Conservation (phyloP, 176 grass and related monocot genomes). For the Lolium perenne region DNA sequence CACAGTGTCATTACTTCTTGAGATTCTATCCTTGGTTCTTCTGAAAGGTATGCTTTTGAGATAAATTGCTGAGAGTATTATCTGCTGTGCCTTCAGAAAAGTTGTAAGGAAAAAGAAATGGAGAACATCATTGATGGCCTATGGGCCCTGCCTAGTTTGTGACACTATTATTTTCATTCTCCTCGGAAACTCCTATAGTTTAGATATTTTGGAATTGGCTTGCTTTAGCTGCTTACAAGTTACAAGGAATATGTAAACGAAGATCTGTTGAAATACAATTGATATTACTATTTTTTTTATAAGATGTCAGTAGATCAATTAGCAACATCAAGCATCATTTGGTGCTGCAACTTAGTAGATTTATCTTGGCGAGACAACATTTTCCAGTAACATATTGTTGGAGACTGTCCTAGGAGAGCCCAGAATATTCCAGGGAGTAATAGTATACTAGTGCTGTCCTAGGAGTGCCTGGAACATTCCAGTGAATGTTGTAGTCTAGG, state of each 20-base stretch:
- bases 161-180: not conserved
- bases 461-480: no score
- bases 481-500: no score
- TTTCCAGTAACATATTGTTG: conserved; percentile 3
- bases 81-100: conserved; percentile 9
- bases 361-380: not conserved
- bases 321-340: conserved; percentile 6
- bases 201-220: not conserved
- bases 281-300: not conserved
- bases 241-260: not conserved
- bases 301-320: conserved; percentile 19
- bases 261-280: not conserved
- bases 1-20: conserved; percentile 66
- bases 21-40: conserved; percentile 75
- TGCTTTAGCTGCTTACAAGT: not conserved
- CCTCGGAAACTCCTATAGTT: conserved; percentile 9
- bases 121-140: conserved; percentile 5
- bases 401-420: no score
- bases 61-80: conserved; percentile 25
- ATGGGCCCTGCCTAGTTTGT: conserved; percentile 13
- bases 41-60: conserved; percentile 71
- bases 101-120: not conserved
- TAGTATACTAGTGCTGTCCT: no score
- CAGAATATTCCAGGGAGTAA: no score
- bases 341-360: conserved; percentile 31